Evolutionary conservation across 371 early-diverging fungal genomes (phyloP), one percentile per base, ranked within the genome.

Genomic region (Apophysomyces variabilis): DNA sequence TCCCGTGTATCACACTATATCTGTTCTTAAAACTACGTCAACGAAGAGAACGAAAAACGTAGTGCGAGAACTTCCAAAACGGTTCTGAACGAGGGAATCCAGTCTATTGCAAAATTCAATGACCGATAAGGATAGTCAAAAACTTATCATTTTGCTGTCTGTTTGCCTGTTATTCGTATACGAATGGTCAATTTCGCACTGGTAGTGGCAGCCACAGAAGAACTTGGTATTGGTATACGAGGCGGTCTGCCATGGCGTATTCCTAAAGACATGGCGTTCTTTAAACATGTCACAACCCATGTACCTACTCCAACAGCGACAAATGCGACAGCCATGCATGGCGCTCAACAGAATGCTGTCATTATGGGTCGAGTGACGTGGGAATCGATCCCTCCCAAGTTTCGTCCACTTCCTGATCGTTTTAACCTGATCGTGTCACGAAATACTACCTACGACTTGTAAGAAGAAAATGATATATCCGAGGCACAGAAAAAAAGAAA

Each of bases 301-400:
- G 66, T 83, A 56, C 79, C 78, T 8, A 60, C 32, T 26, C 32
- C 32, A 56, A 37, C 69, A 61, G 3, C 32, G 11, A 12, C 9
- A 37, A 9, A 8, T n/a, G 38, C n/a, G 43, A n/a, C 36, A 46
- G 32, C 0, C 39, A 38, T 18, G 43, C 32, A 4, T 50, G 54
- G 5, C 54, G 32, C 16, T 21, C 54, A 3, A 7, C 16, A 69
- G 66, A 97, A 97, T 76, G 93, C 90, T 1, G 90, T 93, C 58
- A 89, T 97, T 68, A 91, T 96, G 92, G 97, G 97, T 39, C 85
- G 96, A 45, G 73, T 79, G 38, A 94, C 95, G 5, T 96, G 94
- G 94, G 93, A 94, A 60, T 90, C 93, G 11, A 91, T 95, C 35
- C 96, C 97, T 3, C 75, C 71, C 35, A 84, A 85, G 66, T 87